Base-by-base conservation (phyloP, 2,329 filamentous ascomycete genomes). In the Stylonectria norvegica region DNA sequence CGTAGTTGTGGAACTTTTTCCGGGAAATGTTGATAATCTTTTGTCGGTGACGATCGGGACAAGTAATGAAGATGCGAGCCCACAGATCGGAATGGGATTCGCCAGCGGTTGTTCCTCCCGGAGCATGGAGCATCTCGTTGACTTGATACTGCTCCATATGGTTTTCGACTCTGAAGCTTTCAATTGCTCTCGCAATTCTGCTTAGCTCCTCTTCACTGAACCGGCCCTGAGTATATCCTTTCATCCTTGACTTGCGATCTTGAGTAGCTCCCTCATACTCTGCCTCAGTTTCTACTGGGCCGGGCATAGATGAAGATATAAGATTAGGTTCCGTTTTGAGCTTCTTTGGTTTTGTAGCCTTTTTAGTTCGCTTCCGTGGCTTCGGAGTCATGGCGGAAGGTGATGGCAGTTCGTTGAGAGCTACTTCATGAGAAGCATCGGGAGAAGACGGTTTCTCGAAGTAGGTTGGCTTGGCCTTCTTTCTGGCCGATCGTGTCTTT, bases 1-100 rank as follows among this genome's bases (percentile, higher is more conserved):
- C 71, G 53, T 74, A 86, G 45, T 82, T 83, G 64, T 86, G 80
- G 47, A 80, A 88, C 19, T 75, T 72, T 37, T 81, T 75, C 34
- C 83, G 75, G 20, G 76, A 76, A 47, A 76, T 69, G 38, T 75
- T 71, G 42, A 77, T 73, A 6, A 82, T 58, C 51, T 76, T 78
- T 44, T 72, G 68, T 9, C 74, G 67, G n/a, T 68, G 65, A 9
- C 77, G 67, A 32, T 72, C 62, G 0, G 75, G 73, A 41, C 74
- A 73, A 7, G 67, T 66, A 3, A 67, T 64, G 31, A 64, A 63
- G n/a, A 82, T 62, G 3, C 54, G 52, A 12, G 62, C 55, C 77
- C 78, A 82, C 7, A 83, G 65, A 9, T 71, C 64, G 5, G 58
- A 56, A 41, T 70, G 59, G 4, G 55, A 42, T 11, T 64, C 56